A percentile compares a stretch with the other conserved stretches of the same genome.
Conservation (phyloP, 1,284 basidiomycete species). For the Leucoagaricus sp. region DNA sequence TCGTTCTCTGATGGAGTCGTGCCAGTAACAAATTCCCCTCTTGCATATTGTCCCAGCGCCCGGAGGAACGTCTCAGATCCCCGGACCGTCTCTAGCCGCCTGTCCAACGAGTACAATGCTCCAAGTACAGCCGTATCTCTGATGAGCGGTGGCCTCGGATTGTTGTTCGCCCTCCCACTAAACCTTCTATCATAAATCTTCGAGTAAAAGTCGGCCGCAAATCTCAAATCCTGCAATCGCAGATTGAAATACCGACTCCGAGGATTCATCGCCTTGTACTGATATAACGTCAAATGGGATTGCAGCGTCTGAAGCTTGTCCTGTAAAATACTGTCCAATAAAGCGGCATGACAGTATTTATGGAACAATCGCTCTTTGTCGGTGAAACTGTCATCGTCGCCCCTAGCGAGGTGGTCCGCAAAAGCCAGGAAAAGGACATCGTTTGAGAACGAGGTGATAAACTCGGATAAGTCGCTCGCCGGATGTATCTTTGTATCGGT, state of each 20-base stretch:
- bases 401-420: constrained; percentile 73
- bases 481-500: constrained; percentile 65
- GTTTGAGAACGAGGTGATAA: constrained; percentile 84
- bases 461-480: constrained; percentile 74
- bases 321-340: constrained; percentile 86
- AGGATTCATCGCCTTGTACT: constrained; percentile 60
- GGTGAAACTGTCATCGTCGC: constrained; percentile 51
- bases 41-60: constrained; percentile 54
- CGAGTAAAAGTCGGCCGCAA: constrained; percentile 72
- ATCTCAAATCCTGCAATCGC: constrained; percentile 67
- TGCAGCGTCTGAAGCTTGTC: constrained; percentile 84
- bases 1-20: constrained; percentile 15
- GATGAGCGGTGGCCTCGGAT: constrained; percentile 62
- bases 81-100: constrained; percentile 50
- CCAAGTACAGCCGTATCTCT: constrained; percentile 69
- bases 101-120: constrained; percentile 60
- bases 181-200: constrained; percentile 72
- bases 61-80: constrained; percentile 42
- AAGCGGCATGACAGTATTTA: constrained; percentile 73
- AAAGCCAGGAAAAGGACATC: constrained; percentile 76
- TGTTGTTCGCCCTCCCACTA: constrained; percentile 64
- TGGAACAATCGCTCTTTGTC: constrained; percentile 64
- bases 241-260: constrained; percentile 62
- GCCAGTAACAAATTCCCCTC: constrained; percentile 40
- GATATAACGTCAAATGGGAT: constrained; percentile 73